phyloP scores from a whole-genome alignment of 306 rosid species.

The Prunus campanulata region DNA sequence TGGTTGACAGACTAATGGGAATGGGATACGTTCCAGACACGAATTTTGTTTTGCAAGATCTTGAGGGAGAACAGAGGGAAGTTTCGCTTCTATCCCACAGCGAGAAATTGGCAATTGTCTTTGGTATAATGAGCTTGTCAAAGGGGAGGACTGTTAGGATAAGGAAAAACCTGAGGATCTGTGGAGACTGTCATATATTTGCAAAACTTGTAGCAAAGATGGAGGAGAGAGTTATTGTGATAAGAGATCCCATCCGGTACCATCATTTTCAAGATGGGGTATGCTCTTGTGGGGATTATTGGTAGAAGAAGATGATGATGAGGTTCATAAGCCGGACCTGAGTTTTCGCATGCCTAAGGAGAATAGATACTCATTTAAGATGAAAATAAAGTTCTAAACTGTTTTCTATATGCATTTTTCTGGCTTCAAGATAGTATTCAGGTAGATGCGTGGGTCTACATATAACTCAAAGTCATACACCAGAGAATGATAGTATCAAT shows the following conservation, averaged over 20 bases:
- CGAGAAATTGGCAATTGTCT: slow-evolving; percentile 73
- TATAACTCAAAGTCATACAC: too few species aligned
- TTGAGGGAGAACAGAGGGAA: slow-evolving; percentile 82
- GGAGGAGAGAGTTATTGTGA: slow-evolving; percentile 62
- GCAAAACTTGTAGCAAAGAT: slow-evolving; percentile 61
- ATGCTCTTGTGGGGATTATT: slow-evolving; percentile 90
- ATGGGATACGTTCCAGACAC: slow-evolving; percentile 80
- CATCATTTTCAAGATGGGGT: slow-evolving; percentile 77
- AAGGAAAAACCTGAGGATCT: slow-evolving; percentile 86
- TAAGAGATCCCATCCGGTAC: slow-evolving; percentile 85
- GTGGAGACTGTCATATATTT: slow-evolving; percentile 87
- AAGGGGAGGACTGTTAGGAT: slow-evolving; percentile 65
- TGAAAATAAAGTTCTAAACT: too few species aligned
- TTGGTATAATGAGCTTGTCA: slow-evolving; percentile 69
- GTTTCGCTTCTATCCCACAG: slow-evolving; percentile 77
- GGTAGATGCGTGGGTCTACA: too few species aligned
- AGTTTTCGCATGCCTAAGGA: too few species aligned
- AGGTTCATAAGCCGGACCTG: neutral
- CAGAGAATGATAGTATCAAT: too few species aligned
- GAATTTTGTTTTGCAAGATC: slow-evolving; percentile 83
- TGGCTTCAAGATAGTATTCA: too few species aligned
- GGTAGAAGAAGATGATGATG: slow-evolving; percentile 38
- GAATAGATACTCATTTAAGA: too few species aligned
- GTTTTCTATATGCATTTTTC: too few species aligned
- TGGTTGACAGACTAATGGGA: slow-evolving; percentile 46